phyloP scores from a whole-genome alignment of 2,329 filamentous ascomycete species.

The Ilyonectria robusta region DNA sequence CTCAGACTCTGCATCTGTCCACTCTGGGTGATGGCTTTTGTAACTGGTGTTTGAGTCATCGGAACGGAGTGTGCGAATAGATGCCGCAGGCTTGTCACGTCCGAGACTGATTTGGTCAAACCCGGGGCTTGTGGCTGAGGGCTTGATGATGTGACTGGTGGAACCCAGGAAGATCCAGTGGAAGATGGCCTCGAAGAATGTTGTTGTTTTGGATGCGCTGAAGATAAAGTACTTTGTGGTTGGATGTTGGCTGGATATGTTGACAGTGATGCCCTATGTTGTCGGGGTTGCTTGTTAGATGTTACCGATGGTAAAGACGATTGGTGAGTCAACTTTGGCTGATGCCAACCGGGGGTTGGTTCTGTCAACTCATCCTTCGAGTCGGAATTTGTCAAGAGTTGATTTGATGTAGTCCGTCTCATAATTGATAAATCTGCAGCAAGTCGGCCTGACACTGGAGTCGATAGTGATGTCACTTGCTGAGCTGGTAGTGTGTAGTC shows the following conservation, averaged over 20 bases:
- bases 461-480: not conserved
- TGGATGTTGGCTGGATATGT: not conserved
- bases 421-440: not conserved
- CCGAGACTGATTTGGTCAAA: not conserved
- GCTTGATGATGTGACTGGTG: not conserved
- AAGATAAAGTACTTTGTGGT: not conserved
- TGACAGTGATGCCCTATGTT: not conserved
- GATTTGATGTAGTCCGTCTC: not conserved
- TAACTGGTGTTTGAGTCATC: not conserved
- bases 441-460: not conserved
- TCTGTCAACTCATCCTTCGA: not conserved
- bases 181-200: not conserved
- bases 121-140: not conserved
- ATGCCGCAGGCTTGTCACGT: not conserved
- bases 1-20: not conserved
- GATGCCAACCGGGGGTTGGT: not conserved
- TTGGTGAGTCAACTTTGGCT: not conserved
- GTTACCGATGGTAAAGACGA: not conserved
- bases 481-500: not conserved
- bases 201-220: not conserved
- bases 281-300: not conserved
- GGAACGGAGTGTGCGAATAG: not conserved
- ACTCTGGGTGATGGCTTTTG: not conserved
- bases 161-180: not conserved
- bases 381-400: not conserved